These are phyloP conservation scores for Cladosporium oxysporum DNA, from an alignment of 2,329 filamentous ascomycete species.

Conservation along the genomic window DNA sequence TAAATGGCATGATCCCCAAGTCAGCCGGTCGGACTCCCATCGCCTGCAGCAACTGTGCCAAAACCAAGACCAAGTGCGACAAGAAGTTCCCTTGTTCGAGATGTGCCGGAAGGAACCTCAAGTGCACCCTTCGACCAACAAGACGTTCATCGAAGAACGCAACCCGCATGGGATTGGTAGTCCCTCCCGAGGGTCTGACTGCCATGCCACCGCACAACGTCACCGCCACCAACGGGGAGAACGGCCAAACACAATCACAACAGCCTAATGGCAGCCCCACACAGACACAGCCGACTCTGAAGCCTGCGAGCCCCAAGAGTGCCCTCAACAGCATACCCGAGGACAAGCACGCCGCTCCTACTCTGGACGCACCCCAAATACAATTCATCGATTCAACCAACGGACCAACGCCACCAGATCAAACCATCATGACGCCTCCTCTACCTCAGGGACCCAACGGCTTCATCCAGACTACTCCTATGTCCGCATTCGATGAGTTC, in stretches of 20 bases:
- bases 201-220: constrained; percentile 30
- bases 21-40: constrained; percentile 55
- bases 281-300: constrained; percentile 32
- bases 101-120: constrained; percentile 52
- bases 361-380: constrained; percentile 39
- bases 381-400: constrained; percentile 46
- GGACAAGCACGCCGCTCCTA: constrained; percentile 32
- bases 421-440: constrained; percentile 38
- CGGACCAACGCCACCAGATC: constrained; percentile 30
- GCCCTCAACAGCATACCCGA: constrained; percentile 29
- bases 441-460: constrained; percentile 31
- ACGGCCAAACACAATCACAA: constrained; percentile 22
- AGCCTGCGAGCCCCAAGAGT: constrained; percentile 37
- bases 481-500: constrained; percentile 51
- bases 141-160: constrained; percentile 50
- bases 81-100: constrained; percentile 57
- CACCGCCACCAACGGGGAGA: constrained; percentile 7
- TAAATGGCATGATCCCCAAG: constrained; percentile 54
- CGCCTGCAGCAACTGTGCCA: constrained; percentile 56
- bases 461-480: constrained; percentile 42
- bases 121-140: constrained; percentile 51
- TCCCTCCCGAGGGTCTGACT: constrained; percentile 32
- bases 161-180: constrained; percentile 38
- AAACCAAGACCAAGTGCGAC: constrained; percentile 57
- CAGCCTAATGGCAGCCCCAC: constrained; percentile 18